Base-by-base conservation (phyloP, 805 yeast species). In the Hanseniaspora lindneri region DNA sequence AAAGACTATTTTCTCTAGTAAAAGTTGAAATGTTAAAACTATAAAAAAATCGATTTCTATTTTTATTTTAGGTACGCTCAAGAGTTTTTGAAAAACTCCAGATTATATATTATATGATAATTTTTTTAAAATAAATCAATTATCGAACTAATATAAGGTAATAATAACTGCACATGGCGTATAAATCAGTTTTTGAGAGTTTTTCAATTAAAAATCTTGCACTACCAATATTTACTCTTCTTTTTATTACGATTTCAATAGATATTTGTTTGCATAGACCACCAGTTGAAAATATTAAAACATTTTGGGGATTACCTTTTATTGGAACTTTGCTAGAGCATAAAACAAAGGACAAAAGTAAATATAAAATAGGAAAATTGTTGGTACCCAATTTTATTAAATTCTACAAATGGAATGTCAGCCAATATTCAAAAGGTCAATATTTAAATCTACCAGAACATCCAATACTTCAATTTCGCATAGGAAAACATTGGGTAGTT, bases 391-490 rank as follows among this genome's bases (percentile, higher is more conserved):
- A 34, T 20, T 43, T 43, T 17, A 32, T 36, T 24, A 43, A 43
- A 23, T 43, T 43, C 36, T 43, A 34, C 29, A 9, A 43, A 20
- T 43, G 41, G 41, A 21, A 36, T 36, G 19, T 4, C 8, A 8
- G 20, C 3, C 20, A 43, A 4, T 14, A 29, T 2, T 16, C 27
- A 1, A 20, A n/a, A 3, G 19, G 10, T n/a, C 13, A 27, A 17
- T 11, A 35, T 8, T 13, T 21, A 2, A 30, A 28, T 17, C 19
- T n/a, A 3, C 47, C 47, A 24, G 41, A 43, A n/a, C 11, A 23
- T 13, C 47, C 47, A 19, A 43, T 43, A 3, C 36, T 43, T 35
- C 47, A 43, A 28, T 43, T 43, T 16, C 27, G 47, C n/a, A 34
- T 43, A 16, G 47, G 47, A 3, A 34, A 17, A n/a, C 35, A 11